Percentiles rank a stretch among this genome's conserved stretches.
Conservation (phyloP, 2,329 filamentous ascomycete species). For the Cercospora sp. region DNA sequence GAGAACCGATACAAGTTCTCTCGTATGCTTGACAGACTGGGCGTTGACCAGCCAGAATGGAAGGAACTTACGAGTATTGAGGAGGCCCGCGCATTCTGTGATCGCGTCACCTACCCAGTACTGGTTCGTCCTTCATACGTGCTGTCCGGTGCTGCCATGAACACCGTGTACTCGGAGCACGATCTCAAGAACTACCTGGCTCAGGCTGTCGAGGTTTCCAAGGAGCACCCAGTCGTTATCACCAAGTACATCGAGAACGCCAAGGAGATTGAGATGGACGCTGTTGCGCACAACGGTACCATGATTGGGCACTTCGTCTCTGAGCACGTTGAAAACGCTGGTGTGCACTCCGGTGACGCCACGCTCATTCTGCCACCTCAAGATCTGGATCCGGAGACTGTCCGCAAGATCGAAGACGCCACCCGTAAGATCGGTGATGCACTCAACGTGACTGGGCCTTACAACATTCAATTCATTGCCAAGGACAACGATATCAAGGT, state of each 20-base stretch:
- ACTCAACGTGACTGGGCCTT: slow-evolving; percentile 92
- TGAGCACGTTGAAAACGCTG: slow-evolving; percentile 97
- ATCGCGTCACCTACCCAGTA: slow-evolving; percentile 87
- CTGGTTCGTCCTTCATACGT: slow-evolving; percentile 96
- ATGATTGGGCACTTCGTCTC: slow-evolving; percentile 97
- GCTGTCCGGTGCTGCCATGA: slow-evolving; percentile 96
- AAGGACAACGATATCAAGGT: slow-evolving; percentile 99
- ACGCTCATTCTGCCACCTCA: slow-evolving; percentile 93
- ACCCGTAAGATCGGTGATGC: slow-evolving; percentile 93
- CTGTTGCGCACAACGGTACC: slow-evolving; percentile 83
- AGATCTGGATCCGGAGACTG: slow-evolving; percentile 85
- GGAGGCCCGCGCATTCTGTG: slow-evolving; percentile 83
- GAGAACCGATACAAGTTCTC: slow-evolving; percentile 99
- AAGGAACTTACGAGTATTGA: slow-evolving; percentile 95
- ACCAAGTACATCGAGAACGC: slow-evolving; percentile 99
- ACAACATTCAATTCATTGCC: slow-evolving; percentile 99
- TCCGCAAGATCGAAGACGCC: slow-evolving; percentile 87
- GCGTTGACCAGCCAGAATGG: slow-evolving; percentile 95
- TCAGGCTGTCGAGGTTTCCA: slow-evolving; percentile 89
- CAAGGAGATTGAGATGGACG: slow-evolving; percentile 99
- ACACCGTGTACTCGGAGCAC: slow-evolving; percentile 95
- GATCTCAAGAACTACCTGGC: slow-evolving; percentile 85
- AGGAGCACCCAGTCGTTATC: slow-evolving; percentile 95
- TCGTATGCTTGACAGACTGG: slow-evolving; percentile 92
- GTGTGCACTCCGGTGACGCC: slow-evolving; percentile 96